Base-by-base conservation (phyloP, 345 rosid genomes). In the Brassica nigra region DNA sequence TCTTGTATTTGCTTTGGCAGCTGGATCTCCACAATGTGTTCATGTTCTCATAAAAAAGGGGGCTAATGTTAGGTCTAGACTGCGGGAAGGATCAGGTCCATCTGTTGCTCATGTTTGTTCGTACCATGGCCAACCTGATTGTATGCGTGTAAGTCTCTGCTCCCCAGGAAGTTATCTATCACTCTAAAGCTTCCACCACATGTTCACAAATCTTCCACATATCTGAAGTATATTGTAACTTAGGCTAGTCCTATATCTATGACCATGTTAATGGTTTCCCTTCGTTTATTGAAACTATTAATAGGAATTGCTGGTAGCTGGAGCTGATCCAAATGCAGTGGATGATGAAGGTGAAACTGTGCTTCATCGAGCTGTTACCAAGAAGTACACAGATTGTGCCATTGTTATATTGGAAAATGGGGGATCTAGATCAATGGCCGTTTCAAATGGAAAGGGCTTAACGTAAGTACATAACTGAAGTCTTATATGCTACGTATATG, bases 271-370 rank as follows among this genome's bases (percentile, higher is more conserved):
- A 36, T 28, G 5, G 30, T 62, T 58, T 33, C 76, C 34, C 76
- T 57, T 54, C 74, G 31, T 34, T 66, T 71, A 47, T 66, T 62
- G 76, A 29, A 76, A 62, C 63, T 76, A 18, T 47, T 78, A n/a
- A 69, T 86, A 95, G 99, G 99, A 95, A 77, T 84, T 95, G 73
- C 85, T 95, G 57, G 86, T 91, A 85, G 97, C 97, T 82, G 99
- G 98, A 80, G 97, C 99, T 83, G 99, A 94, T 84, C 97, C 99
- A 63, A 95, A 95, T 83, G 99, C 92, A 15, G 89, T 95, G 54
- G 97, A 95, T 85, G 99, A 95, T 84, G 99, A 95, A 81, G 95
- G 97, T 65, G 99, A 95, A 87, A 90, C 97, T 78, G 98, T 95
- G 39, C 91, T 95, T 59, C 99, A 93, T 76, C 86, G 91, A 78